Base-by-base conservation (phyloP, 805 yeast genomes). In the Metschnikowia cerradonensis region DNA sequence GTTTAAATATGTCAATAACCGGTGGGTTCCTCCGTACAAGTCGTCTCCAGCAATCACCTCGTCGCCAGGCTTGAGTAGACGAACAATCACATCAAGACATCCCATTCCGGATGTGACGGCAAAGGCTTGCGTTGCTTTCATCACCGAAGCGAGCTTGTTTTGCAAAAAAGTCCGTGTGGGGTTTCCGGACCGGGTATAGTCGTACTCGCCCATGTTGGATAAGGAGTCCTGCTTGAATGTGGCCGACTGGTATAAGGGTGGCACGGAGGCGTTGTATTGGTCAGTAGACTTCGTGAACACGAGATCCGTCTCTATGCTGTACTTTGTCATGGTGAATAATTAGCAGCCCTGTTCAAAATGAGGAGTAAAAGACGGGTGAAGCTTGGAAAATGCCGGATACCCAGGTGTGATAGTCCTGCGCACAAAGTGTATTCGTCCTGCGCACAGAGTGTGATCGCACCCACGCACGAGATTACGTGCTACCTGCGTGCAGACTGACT, bases 51-150 rank as follows among this genome's bases (percentile, higher is more conserved):
- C 96, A 58, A 91, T 81, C 33, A 91, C 91, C 66, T 88, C 90
- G 64, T 88, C 95, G n/a, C 91, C 90, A 1, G 96, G 92, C 48
- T 68, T 72, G 54, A 90, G 75, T 46, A 87, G 71, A 41, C 95
- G 78, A 38, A 88, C 78, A 51, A 91, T 85, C 31, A 90, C 91
- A 64, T 92, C 97, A 55, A 89, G 73, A 50, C 96, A 90, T 2
- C 95, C 86, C 98, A 91, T 91, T 23, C 98, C 98, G 44, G 90
- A 82, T 45, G 90, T 82, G 10, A 90, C 96, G 4, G 95, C 96
- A 60, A 79, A 85, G 0, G 89, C 83, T 45, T 84, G 78, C 30
- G 78, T 69, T n/a, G 95, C 91, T 60, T 79, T 80, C 85, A 90
- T 89, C 58, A 91, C 78, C 55, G 82, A 81, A 35, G 88, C 85